Percentiles rank a stretch among this genome's conserved stretches.
Conservation (phyloP, 441 rosid genomes). For the Pelargonium citronellum region DNA sequence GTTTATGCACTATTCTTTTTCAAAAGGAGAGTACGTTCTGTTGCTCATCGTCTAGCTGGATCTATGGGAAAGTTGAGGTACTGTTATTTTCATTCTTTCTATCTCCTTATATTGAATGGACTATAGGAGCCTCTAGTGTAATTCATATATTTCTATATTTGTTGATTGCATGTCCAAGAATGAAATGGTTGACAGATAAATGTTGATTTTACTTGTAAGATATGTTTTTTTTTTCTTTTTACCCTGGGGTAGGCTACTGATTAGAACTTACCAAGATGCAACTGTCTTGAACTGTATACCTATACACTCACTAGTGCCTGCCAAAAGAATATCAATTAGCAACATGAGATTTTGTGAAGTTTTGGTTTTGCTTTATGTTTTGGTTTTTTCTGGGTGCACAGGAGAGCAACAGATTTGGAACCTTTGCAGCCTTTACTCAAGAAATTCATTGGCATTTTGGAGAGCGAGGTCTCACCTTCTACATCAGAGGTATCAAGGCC, state of each 20-base stretch:
- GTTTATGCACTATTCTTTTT: conserved; percentile 87
- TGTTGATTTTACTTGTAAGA: neutral
- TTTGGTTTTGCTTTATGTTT: neutral
- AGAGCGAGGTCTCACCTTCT: conserved; percentile 70
- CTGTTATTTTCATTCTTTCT: neutral
- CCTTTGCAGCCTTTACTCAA: conserved; percentile 90
- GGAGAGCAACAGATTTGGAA: conserved; percentile 87
- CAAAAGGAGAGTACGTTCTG: conserved; percentile 81
- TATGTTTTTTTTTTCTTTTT: neutral
- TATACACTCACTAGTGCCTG: neutral
- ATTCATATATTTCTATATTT: neutral
- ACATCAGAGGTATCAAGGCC: conserved; percentile 60
- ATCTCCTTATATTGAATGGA: neutral
- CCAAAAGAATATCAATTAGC: neutral
- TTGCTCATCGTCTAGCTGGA: conserved; percentile 84
- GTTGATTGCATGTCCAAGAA: neutral
- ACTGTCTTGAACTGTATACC: too few species aligned
- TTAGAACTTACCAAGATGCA: too few species aligned
- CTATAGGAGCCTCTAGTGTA: neutral
- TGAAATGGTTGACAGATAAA: neutral
- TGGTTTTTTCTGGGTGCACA: conserved; percentile 24
- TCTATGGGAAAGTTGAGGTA: conserved; percentile 93
- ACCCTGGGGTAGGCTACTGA: too few species aligned
- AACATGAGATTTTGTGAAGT: neutral
- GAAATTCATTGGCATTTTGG: conserved; percentile 72